These are phyloP conservation scores for Plectosphaerella cucumerina DNA, from an alignment of 2,329 filamentous ascomycete genomes.

Conservation along the genomic window DNA sequence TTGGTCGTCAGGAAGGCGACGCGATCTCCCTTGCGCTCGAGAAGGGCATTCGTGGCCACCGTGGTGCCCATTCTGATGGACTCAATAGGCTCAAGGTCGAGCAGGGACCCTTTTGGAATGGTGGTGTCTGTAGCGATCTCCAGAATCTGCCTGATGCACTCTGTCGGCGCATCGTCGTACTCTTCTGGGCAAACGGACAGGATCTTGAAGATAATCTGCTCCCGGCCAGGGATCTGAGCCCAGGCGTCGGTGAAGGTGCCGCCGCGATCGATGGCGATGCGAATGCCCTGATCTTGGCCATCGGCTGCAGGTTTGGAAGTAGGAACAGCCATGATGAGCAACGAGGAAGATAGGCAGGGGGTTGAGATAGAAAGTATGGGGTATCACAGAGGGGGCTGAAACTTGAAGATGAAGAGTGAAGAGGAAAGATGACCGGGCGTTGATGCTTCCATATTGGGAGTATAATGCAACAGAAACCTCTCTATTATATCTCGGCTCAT, in stretches of 20 bases:
- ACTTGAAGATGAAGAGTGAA: background rate
- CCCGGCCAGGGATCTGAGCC: slow-evolving; percentile 48
- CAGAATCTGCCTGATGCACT: slow-evolving; percentile 57
- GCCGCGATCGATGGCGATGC: slow-evolving; percentile 74
- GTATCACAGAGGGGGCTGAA: background rate
- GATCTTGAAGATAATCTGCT: slow-evolving; percentile 62
- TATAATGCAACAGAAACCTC: too few relatives aligned
- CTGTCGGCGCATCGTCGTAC: slow-evolving; percentile 68
- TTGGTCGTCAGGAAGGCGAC: slow-evolving; percentile 68
- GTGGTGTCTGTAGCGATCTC: slow-evolving; percentile 21
- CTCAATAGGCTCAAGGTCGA: slow-evolving; percentile 39
- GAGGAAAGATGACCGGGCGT: background rate
- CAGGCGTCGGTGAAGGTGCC: slow-evolving; percentile 78
- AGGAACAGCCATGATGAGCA: slow-evolving; percentile 27
- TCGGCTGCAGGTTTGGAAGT: background rate
- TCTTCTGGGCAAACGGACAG: slow-evolving; percentile 67
- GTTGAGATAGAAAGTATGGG: background rate
- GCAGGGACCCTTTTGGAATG: slow-evolving; percentile 8
- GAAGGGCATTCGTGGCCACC: slow-evolving; percentile 69
- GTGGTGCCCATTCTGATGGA: slow-evolving; percentile 77
- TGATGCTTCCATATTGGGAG: background rate
- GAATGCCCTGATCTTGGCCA: slow-evolving; percentile 53
- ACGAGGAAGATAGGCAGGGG: background rate
- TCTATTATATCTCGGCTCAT: too few relatives aligned
- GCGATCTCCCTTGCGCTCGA: slow-evolving; percentile 68